A percentile compares a stretch with the other conserved stretches of the same genome.
phyloP scores from a whole-genome alignment of 192 early-diverging fungal genomes.

The Podila horticola region DNA sequence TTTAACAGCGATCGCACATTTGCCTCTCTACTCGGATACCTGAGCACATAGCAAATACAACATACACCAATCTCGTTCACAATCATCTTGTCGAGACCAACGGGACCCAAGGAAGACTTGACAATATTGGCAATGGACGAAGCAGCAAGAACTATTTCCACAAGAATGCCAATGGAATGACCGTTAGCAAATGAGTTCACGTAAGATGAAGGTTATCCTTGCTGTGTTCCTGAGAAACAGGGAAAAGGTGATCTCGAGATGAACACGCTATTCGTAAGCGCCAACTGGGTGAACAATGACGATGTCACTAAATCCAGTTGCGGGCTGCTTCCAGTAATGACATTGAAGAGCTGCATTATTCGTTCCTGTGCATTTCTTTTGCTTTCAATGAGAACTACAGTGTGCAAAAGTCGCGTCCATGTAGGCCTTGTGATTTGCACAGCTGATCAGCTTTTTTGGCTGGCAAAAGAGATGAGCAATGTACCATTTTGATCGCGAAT shows the following conservation, averaged over 20 bases:
- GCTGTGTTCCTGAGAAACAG: conserved; percentile 4
- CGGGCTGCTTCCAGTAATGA: too few relatives aligned
- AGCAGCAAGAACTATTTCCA: conserved; percentile 88
- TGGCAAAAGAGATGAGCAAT: not conserved
- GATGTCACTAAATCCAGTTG: too few relatives aligned
- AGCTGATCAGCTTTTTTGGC: too few relatives aligned
- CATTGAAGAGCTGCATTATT: too few relatives aligned
- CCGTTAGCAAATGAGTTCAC: not conserved
- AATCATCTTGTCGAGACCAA: conserved; percentile 99
- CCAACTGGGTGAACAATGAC: too few relatives aligned
- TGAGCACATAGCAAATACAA: not conserved
- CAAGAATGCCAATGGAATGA: conserved; percentile 13
- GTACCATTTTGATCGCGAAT: conserved; percentile 95
- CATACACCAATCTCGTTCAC: conserved; percentile 99
- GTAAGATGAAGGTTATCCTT: conserved; percentile 3
- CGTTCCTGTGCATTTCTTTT: too few relatives aligned
- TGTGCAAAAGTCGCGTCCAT: too few relatives aligned
- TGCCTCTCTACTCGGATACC: not conserved
- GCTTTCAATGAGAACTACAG: too few relatives aligned
- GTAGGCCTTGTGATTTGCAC: too few relatives aligned
- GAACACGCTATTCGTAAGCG: not conserved
- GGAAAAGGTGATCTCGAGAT: conserved; percentile 13
- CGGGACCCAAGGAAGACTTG: conserved; percentile 98
- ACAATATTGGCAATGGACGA: conserved; percentile 98
- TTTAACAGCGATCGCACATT: not conserved